Percentiles rank a stretch among this genome's conserved stretches.
Evolutionary conservation across 78 protist genomes (phyloP).

Genomic region (Blattamonas nauphoetae): DNA sequence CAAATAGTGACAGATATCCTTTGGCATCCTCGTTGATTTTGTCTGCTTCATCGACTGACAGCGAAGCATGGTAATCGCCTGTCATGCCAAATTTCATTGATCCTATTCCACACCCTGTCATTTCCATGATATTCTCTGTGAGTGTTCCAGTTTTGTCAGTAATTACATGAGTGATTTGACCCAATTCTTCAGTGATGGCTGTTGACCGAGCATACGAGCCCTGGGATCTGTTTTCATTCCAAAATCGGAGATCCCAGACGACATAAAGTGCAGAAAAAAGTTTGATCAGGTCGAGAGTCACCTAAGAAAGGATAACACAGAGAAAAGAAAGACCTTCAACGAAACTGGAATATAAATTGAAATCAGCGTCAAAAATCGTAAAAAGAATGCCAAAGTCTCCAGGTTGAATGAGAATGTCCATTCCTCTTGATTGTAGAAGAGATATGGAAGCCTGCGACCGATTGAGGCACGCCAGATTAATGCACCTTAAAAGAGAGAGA

Average conservation of each 20-base stretch:
- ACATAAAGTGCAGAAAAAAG: background rate
- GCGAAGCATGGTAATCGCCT: background rate
- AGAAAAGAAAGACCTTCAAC: slow-evolving; percentile 15
- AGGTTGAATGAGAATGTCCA: background rate
- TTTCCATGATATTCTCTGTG: background rate
- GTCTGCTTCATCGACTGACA: background rate
- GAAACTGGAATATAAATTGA: slow-evolving; percentile 30
- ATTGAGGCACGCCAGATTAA: background rate
- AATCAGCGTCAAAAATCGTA: slow-evolving; percentile 25
- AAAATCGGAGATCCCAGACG: background rate
- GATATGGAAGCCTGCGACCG: background rate
- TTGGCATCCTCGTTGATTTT: background rate
- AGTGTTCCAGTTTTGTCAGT: slow-evolving; percentile 7
- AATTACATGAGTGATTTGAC: slow-evolving; percentile 7
- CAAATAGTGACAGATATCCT: background rate
- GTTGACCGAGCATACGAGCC: slow-evolving; percentile 20
- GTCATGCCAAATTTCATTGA: background rate
- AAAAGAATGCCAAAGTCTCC: background rate
- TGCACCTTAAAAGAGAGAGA: too few species aligned
- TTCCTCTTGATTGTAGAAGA: background rate
- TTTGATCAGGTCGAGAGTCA: slow-evolving; percentile 3
- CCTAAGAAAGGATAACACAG: background rate
- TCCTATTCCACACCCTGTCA: background rate
- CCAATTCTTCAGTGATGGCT: slow-evolving; percentile 31
- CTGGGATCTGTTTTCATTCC: background rate